phyloP scores from a whole-genome alignment of 208 protist genomes.

The Balamuthia mandrillaris region DNA sequence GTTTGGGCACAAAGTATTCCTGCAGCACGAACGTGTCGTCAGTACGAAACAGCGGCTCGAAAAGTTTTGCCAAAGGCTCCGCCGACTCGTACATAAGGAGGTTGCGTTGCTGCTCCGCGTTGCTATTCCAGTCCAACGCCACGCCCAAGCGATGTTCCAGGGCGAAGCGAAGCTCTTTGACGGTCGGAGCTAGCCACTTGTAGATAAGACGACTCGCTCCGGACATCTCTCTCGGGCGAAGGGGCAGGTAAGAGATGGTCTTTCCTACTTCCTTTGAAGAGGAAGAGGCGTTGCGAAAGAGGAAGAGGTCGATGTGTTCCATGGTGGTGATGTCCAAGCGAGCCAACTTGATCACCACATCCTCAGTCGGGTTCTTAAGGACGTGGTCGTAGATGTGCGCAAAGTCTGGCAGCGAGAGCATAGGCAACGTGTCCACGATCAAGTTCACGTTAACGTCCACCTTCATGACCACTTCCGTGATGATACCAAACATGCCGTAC shows the following conservation, averaged over 20 bases:
- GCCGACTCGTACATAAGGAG: conserved; percentile 63
- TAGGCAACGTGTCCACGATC: conserved; percentile 18
- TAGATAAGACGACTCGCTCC: conserved; percentile 32
- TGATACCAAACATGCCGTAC: conserved; percentile 67
- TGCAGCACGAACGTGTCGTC: conserved; percentile 66
- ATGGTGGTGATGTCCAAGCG: conserved; percentile 51
- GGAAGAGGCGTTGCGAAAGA: conserved; percentile 48
- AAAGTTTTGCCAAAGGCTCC: conserved; percentile 50
- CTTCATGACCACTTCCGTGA: conserved; percentile 42
- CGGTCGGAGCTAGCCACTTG: conserved; percentile 52
- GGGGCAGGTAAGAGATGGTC: neutral
- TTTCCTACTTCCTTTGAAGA: no score
- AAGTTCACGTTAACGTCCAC: conserved; percentile 46
- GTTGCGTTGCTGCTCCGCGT: conserved; percentile 63
- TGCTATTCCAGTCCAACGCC: conserved; percentile 58
- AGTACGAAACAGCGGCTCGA: conserved; percentile 46
- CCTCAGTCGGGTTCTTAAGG: neutral
- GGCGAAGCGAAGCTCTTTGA: conserved; percentile 42
- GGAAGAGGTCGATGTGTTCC: conserved; percentile 42
- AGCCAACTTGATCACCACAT: conserved; percentile 59
- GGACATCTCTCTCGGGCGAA: conserved; percentile 47
- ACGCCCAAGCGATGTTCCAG: conserved; percentile 44
- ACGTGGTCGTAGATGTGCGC: conserved; percentile 17
- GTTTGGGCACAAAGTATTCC: conserved; percentile 64
- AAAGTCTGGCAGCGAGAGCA: conserved; percentile 31